Base-by-base conservation (phyloP, 2,329 filamentous ascomycete genomes). In the Fusarium sp. region DNA sequence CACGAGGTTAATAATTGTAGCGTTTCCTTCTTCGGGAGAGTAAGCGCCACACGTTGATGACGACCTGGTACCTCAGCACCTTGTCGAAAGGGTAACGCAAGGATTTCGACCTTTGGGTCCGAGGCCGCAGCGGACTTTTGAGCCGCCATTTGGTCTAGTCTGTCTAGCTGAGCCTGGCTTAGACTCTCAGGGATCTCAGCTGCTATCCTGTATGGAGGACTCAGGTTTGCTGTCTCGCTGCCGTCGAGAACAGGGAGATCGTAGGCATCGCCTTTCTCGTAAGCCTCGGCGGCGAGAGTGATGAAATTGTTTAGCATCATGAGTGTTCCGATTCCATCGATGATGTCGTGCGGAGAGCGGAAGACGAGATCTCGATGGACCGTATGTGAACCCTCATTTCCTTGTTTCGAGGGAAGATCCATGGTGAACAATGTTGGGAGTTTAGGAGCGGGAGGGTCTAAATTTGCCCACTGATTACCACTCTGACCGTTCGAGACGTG, bases 311-410 rank as follows among this genome's bases (percentile, higher is more conserved):
- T 71, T 25, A 80, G 62, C 4, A 81, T 65, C 4, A 73, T 71
- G 5, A 81, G 71, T 3, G 78, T 77, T 7, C 79, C 80, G 4
- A 81, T 76, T 0, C 80, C 79, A 32, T 81, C 80, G 7, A 81
- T 76, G n/a, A 80, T 75, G 13, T 81, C 78, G 49, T 81, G 79
- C 1, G 77, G 77, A 3, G 76, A 77, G 1, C 79, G 75, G 17
- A 81, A 68, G 6, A 81, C 66, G 0, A 80, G 58, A 33, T 81
- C 79, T 2, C 74, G 72, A 1, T 69, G 73, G 10, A 27, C 1
- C 1, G 1, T 9, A 1, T 8, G 15, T 0, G 10, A 13, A 0
- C 13, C 33, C 2, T 19, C 14, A 0, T 30, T 20, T 4, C 3
- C 1, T 0, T 3, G 9, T 7, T 25, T 9, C 1, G 13, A 0